These are phyloP conservation scores for Solanum rostratum DNA, from an alignment of 257 asterid genomes.

Conservation along the genomic window DNA sequence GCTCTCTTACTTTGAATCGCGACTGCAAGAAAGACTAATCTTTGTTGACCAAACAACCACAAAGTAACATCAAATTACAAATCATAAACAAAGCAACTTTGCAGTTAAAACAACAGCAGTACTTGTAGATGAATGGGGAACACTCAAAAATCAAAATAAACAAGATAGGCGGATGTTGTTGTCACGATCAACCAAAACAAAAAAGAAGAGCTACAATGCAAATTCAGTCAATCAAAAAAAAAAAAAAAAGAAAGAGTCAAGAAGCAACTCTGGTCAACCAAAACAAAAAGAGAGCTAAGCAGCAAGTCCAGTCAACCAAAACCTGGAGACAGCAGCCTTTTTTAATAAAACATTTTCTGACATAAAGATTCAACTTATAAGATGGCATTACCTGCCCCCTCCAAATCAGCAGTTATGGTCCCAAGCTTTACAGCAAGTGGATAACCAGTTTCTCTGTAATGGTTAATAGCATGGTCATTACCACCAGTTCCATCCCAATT, in stretches of 20 bases:
- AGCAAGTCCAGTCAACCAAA: neutral
- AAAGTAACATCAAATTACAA: neutral
- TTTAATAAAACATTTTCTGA: neutral
- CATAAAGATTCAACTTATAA: neutral
- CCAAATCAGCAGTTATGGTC: conserved; percentile 88
- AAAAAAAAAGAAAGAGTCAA: neutral
- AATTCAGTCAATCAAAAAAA: neutral
- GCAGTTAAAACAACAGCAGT: neutral
- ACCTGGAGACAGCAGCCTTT: neutral
- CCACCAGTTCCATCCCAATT: conserved; percentile 98
- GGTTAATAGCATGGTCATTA: conserved; percentile 86
- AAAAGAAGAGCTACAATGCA: neutral
- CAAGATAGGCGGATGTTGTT: neutral
- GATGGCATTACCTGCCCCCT: conserved; percentile 71
- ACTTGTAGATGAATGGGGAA: neutral
- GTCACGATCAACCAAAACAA: neutral
- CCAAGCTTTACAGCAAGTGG: conserved; percentile 99
- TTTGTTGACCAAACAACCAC: neutral
- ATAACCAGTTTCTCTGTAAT: conserved; percentile 46
- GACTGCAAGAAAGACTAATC: neutral
- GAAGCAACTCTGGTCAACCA: neutral
- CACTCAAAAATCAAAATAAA: neutral
- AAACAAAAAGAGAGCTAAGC: neutral
- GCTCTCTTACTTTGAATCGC: neutral
- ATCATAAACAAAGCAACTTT: neutral